Conservation (phyloP, 2,329 filamentous ascomycete genomes). For the Metarhizium album region DNA sequence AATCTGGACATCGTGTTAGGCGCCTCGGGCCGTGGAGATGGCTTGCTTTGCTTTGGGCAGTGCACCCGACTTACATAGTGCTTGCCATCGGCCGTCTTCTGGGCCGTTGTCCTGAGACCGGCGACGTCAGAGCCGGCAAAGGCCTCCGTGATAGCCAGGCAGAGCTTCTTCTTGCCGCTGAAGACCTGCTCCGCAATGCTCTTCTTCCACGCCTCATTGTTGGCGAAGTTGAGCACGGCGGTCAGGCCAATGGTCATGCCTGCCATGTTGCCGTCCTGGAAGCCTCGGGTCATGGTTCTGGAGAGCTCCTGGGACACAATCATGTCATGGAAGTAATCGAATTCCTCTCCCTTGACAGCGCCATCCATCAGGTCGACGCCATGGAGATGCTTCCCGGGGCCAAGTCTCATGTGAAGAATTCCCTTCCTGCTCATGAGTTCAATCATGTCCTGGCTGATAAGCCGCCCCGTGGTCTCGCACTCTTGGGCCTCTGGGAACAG, state of each 20-base stretch:
- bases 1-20: conserved; percentile 23
- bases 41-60: not conserved
- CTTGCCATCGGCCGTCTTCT: conserved; percentile 64
- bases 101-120: conserved; percentile 65
- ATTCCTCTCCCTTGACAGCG: conserved; percentile 64
- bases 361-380: conserved; percentile 58
- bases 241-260: conserved; percentile 78
- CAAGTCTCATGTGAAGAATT: conserved; percentile 71
- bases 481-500: conserved; percentile 64
- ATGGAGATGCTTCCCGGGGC: conserved; percentile 72
- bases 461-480: conserved; percentile 62
- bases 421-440: conserved; percentile 66
- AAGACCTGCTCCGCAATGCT: conserved; percentile 62
- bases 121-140: conserved; percentile 77
- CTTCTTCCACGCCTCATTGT: conserved; percentile 54
- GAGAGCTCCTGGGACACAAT: conserved; percentile 64
- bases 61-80: conserved; percentile 46
- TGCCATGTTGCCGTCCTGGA: conserved; percentile 79
- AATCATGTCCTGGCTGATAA: conserved; percentile 62
- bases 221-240: conserved; percentile 69
- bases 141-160: conserved; percentile 77
- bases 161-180: conserved; percentile 77
- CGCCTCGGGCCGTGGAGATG: not conserved
- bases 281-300: conserved; percentile 63
- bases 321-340: conserved; percentile 80